Base-by-base conservation (phyloP, 345 rosid species). In the Euphorbia peplus region DNA sequence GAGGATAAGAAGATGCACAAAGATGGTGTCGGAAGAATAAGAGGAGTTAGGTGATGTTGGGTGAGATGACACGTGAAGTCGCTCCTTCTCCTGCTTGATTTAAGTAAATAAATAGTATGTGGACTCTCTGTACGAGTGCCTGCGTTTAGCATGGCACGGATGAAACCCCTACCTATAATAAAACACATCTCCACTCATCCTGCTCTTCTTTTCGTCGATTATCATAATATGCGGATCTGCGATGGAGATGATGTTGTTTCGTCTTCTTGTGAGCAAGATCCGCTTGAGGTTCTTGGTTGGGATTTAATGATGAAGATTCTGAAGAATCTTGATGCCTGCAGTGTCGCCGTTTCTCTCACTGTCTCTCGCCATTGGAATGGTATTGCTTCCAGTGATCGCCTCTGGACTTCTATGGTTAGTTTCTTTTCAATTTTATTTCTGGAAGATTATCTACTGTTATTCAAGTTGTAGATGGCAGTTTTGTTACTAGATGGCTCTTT, bases 291-390 rank as follows among this genome's bases (percentile, higher is more conserved):
- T 8, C 78, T 87, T 9, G 91, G 89, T 2, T 60, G 68, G 71
- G 91, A 85, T 73, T 16, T 85, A 13, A 87, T 83, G 86, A 22
- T 80, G 82, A 78, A 69, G 82, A 80, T 83, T 26, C 67, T 87
- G 26, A 68, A 70, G 60, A 76, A 83, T 74, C 81, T 85, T 24
- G 91, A 87, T 75, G 86, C 89, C 75, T 84, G 80, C 86, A 87
- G 89, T 83, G 76, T 87, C 82, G 89, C 87, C 78, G 82, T 75
- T 57, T 76, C 80, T 71, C 78, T 80, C 51, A 77, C 80, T 14
- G 89, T 84, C 39, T 84, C 87, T 63, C 87, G 82, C 60, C 66
- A 66, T 64, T 84, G 91, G 91, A 71, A 83, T 73, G 24, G 60
- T 25, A 79, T 85, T 46, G 89, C 91, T 71, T 85, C 83, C 42